Percentiles rank a stretch among this genome's conserved stretches.
Conservation (phyloP, 1,139 yeast genomes). For the Hemisphaericaspora subhashii region DNA sequence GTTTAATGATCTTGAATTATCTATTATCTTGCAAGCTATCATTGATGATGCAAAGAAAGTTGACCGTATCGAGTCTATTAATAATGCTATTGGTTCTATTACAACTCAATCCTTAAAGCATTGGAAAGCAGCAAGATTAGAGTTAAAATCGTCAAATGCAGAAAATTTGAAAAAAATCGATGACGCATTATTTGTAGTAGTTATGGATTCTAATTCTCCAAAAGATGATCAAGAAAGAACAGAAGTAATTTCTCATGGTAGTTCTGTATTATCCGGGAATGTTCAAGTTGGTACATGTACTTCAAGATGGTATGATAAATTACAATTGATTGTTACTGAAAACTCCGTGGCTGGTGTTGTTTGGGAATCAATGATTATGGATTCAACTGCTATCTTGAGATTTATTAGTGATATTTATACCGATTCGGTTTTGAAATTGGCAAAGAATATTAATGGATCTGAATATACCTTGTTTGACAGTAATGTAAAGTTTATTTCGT, state of each 20-base stretch:
- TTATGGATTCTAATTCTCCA: constrained; percentile 62
- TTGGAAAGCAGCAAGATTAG: constrained; percentile 62
- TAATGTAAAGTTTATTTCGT: constrained; percentile 34
- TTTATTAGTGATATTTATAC: constrained; percentile 76
- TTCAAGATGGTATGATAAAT: constrained; percentile 77
- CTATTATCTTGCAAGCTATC: constrained; percentile 49
- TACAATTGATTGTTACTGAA: constrained; percentile 65
- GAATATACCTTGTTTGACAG: constrained; percentile 64
- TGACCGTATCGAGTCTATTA: constrained; percentile 42
- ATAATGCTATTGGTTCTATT: constrained; percentile 64
- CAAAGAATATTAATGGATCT: constrained; percentile 69
- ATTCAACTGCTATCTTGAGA: constrained; percentile 71
- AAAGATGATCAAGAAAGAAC: constrained; percentile 49
- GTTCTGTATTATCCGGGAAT: constrained; percentile 56
- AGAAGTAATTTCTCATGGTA: constrained; percentile 59
- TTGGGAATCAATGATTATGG: constrained; percentile 77
- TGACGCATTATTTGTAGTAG: constrained; percentile 63
- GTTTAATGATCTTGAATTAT: constrained; percentile 59
- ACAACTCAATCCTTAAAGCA: constrained; percentile 65
- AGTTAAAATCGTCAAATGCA: constrained; percentile 46
- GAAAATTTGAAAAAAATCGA: constrained; percentile 52
- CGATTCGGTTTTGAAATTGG: constrained; percentile 69
- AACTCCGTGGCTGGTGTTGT: constrained; percentile 76
- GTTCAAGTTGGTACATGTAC: constrained; percentile 74
- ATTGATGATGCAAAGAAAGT: constrained; percentile 43